Evolutionary conservation across 306 rosid species (phyloP).

Genomic region (Trifolium repens): DNA sequence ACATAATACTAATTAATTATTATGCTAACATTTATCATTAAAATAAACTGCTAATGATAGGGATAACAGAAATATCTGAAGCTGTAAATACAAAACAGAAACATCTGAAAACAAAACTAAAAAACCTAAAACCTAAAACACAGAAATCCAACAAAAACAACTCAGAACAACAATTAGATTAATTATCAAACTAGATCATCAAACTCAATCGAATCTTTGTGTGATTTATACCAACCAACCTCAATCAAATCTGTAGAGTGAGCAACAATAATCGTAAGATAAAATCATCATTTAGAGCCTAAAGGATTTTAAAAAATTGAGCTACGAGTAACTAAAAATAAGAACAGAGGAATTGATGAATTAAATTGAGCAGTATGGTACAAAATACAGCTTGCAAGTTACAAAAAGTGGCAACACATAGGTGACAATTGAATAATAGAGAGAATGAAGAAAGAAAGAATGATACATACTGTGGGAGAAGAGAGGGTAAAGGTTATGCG

Average conservation of each 20-base stretch:
- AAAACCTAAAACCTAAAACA: background rate
- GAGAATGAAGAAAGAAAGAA: background rate
- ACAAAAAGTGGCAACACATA: background rate
- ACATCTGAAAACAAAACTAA: background rate
- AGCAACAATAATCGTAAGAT: conserved; percentile 28
- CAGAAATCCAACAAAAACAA: background rate
- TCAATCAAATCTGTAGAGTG: background rate
- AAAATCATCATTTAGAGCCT: conserved; percentile 19
- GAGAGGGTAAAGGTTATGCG: background rate
- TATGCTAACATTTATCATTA: background rate
- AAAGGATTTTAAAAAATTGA: background rate
- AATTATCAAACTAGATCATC: conserved; percentile 37
- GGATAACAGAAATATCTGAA: background rate
- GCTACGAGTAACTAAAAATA: background rate
- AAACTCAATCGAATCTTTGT: conserved; percentile 6
- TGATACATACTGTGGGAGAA: background rate
- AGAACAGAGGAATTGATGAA: background rate
- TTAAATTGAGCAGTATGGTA: conserved; percentile 22
- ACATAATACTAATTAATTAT: background rate
- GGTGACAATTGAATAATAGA: background rate
- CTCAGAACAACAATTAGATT: background rate
- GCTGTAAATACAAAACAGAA: background rate
- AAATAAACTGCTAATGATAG: background rate
- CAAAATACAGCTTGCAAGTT: conserved; percentile 15
- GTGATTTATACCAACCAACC: background rate